Evolutionary conservation across 495 filamentous ascomycete genomes (phyloP).

Genomic region (Penicillium paxilli): DNA sequence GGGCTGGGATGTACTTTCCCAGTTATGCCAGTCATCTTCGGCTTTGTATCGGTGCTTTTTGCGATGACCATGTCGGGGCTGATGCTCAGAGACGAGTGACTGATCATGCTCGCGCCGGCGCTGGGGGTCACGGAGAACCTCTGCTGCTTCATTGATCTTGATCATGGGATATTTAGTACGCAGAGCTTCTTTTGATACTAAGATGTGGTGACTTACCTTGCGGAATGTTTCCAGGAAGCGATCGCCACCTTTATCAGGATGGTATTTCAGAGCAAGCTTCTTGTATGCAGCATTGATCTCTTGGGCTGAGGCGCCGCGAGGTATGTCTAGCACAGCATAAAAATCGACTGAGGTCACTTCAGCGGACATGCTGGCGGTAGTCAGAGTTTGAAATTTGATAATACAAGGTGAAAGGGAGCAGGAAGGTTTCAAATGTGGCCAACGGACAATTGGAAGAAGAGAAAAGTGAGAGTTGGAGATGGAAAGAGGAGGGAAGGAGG

Average conservation of each 20-base stretch:
- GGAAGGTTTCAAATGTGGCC: too few species aligned
- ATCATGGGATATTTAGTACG: neutral
- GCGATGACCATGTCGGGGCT: too few species aligned
- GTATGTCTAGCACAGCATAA: constrained; percentile 41
- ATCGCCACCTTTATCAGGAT: constrained; percentile 61
- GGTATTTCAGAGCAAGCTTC: constrained; percentile 52
- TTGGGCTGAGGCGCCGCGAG: constrained; percentile 27
- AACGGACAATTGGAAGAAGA: too few species aligned
- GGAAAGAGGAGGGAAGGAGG: neutral
- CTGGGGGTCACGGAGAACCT: constrained; percentile 35
- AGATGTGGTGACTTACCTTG: neutral
- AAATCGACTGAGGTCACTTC: constrained; percentile 14
- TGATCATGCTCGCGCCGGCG: constrained; percentile 32
- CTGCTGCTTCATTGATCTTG: constrained; percentile 41
- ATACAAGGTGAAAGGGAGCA: neutral
- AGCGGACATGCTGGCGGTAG: neutral
- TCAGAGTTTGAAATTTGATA: neutral
- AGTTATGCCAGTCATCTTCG: neutral
- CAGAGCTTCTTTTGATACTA: neutral
- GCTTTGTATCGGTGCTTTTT: neutral
- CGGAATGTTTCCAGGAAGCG: constrained; percentile 4
- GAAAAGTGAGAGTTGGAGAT: neutral
- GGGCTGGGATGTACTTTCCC: neutral
- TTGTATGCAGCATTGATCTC: constrained; percentile 49
- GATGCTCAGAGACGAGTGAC: too few species aligned